Conservation (phyloP, 139 green algal species). For the Volvox reticuliferus region DNA sequence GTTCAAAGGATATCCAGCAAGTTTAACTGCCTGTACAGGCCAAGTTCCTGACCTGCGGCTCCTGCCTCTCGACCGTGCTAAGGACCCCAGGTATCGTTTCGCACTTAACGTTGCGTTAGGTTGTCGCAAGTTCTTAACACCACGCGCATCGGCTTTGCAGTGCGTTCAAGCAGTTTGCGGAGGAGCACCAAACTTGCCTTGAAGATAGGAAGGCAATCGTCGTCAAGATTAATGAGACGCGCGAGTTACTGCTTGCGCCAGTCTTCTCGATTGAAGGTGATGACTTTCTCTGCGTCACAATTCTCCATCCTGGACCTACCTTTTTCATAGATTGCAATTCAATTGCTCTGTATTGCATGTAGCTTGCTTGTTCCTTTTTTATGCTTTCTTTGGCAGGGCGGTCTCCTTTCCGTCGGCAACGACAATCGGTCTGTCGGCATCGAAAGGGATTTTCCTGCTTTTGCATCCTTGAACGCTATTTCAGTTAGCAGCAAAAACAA, state of each 20-base stretch:
- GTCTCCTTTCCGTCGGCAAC: not conserved
- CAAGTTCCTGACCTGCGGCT: slow-evolving; percentile 35
- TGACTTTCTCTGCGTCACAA: not conserved
- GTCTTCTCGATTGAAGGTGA: slow-evolving; percentile 59
- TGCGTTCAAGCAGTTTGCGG: slow-evolving; percentile 20
- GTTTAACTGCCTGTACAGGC: slow-evolving; percentile 3
- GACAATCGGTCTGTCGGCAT: too few relatives aligned
- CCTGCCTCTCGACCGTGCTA: not conserved
- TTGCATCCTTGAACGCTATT: too few relatives aligned
- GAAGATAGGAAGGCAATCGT: slow-evolving; percentile 50
- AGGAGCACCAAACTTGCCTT: slow-evolving; percentile 49
- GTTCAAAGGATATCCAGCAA: not conserved
- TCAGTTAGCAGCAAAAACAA: too few relatives aligned
- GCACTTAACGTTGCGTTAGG: not conserved
- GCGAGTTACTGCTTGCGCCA: slow-evolving; percentile 61
- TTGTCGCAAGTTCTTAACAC: not conserved
- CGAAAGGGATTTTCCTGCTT: too few relatives aligned
- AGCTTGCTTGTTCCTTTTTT: not conserved
- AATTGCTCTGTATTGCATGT: not conserved
- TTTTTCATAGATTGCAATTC: not conserved
- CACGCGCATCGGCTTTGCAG: slow-evolving; percentile 1
- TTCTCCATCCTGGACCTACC: not conserved
- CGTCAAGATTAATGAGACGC: slow-evolving; percentile 47
- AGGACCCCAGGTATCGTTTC: slow-evolving; percentile 12
- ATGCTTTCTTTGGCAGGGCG: not conserved